These are phyloP conservation scores for Colletotrichum karsti DNA, from an alignment of 2,329 filamentous ascomycete species.

Conservation along the genomic window DNA sequence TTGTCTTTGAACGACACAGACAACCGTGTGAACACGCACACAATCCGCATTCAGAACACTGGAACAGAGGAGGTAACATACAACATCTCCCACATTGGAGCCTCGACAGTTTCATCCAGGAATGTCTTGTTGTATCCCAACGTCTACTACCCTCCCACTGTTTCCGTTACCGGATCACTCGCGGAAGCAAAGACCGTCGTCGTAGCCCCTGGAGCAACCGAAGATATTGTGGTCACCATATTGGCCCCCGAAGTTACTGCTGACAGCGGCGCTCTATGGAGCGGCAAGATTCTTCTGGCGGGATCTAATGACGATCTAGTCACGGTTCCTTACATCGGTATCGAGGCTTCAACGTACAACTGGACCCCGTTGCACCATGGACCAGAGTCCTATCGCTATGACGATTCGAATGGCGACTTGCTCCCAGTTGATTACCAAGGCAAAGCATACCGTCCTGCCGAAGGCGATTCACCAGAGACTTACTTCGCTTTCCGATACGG, in stretches of 20 bases:
- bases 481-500: slow-evolving; percentile 32
- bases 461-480: slow-evolving; percentile 28
- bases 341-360: slow-evolving; percentile 33
- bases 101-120: slow-evolving; percentile 16
- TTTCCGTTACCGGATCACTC: slow-evolving; percentile 13
- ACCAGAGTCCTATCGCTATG: slow-evolving; percentile 29
- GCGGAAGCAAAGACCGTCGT: slow-evolving; percentile 1
- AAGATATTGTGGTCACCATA: slow-evolving; percentile 15
- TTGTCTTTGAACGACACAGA: slow-evolving; percentile 32
- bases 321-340: slow-evolving; percentile 31
- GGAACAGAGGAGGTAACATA: slow-evolving; percentile 17
- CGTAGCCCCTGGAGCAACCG: not conserved
- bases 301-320: slow-evolving; percentile 30
- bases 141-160: slow-evolving; percentile 24
- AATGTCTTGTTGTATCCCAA: slow-evolving; percentile 24
- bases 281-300: slow-evolving; percentile 31
- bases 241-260: slow-evolving; percentile 6
- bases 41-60: slow-evolving; percentile 27
- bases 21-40: slow-evolving; percentile 28
- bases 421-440: slow-evolving; percentile 29
- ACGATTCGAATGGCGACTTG: slow-evolving; percentile 18
- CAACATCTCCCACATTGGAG: slow-evolving; percentile 26
- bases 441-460: slow-evolving; percentile 21
- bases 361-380: slow-evolving; percentile 30
- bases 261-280: slow-evolving; percentile 33